Evolutionary conservation across 176 grass and related monocot species (phyloP), one percentile per base, ranked within the genome.

Genomic region (Chloris gayana): DNA sequence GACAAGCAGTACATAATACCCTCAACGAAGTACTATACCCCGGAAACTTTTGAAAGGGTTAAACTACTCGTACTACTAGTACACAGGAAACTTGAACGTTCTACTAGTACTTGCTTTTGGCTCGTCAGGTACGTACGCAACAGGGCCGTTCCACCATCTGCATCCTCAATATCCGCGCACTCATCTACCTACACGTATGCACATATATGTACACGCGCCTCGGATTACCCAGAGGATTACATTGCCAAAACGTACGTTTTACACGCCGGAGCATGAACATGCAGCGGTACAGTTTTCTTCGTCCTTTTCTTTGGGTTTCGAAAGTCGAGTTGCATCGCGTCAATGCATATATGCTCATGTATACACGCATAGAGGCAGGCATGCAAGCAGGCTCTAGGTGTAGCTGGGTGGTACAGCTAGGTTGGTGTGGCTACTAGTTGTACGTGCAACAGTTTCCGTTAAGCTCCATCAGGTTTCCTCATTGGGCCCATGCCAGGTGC

Each of bases 401-500:
- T 41, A 51, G 39, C 38, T 62, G 33, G 49, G 1, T 11, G 44
- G 2, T 45, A 12, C 44, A 1, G 10, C 17, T 24, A 14, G 7
- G 46, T 14, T 74, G 73, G 21, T 31, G 9, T 51, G 11, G 54
- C 26, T 50, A 10, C 9, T 35, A 26, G 14, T 60, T 27, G 33
- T 60, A 78, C 44, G 76, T 68, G 60, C 64, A 82, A 88, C 69
- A 81, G 67, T 69, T 74, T 69, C 82, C 66, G 80, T 76, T 82
- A 91, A 86, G 72, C 73, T 87, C 73, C 53, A 82, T 88, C 85
- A 81, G 75, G 44, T 90, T 94, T 88, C 91, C 91, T 86, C 70
- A 86, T 97, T 58, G 19, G 86, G 57, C 18, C 64, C 87, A 64
- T 86, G 87, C 78, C 89, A 91, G 89, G 91, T 90, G 82, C 62